Evolutionary conservation across 768 basidiomycete species (phyloP), one percentile per base, ranked within the genome.

Genomic region (Podaxis sp.): DNA sequence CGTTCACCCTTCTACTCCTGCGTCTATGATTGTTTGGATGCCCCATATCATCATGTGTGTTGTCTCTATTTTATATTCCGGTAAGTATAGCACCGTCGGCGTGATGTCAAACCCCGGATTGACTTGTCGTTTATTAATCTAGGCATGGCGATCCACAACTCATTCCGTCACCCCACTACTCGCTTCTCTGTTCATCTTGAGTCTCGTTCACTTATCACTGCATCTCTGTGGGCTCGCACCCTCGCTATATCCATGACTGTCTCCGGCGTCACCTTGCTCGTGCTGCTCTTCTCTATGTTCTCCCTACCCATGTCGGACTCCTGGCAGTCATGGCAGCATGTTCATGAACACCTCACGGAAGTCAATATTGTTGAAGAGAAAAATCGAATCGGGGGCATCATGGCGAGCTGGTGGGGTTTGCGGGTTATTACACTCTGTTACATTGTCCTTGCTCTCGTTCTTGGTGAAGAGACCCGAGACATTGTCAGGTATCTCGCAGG

Each of bases 171-270:
- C 32, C 50, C 65, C 32, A 64, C 69, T n/a, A 56, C 65, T 2
- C 61, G 61, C 13, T 76, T 77, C 61, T 68, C 68, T 3, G 51
- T 52, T 10, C 72, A 80, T 65, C 58, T 80, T 14, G 77, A 80
- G 64, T 67, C 79, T 1, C 76, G 77, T 14, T 75, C 75, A 0
- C 71, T 74, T 9, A 73, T 82, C 50, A 78, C 74, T 9, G 73
- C 76, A 6, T 76, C 77, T 5, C 70, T 77, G 9, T 90, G 89
- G 68, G 65, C 84, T 36, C 83, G 88, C 18, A 80, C 86, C 6
- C 73, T 88, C 57, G 70, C 79, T 1, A 76, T 83, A 25, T 78
- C 79, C 7, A 66, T 79, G 21, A 63, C 77, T 18, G 80, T 82
- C 56, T 75, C 82, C 18, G 54, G 71, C 0, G 65, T 77, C 14